These are phyloP conservation scores for Mollisia scopiformis DNA, from an alignment of 2,329 filamentous ascomycete species.

Conservation along the genomic window DNA sequence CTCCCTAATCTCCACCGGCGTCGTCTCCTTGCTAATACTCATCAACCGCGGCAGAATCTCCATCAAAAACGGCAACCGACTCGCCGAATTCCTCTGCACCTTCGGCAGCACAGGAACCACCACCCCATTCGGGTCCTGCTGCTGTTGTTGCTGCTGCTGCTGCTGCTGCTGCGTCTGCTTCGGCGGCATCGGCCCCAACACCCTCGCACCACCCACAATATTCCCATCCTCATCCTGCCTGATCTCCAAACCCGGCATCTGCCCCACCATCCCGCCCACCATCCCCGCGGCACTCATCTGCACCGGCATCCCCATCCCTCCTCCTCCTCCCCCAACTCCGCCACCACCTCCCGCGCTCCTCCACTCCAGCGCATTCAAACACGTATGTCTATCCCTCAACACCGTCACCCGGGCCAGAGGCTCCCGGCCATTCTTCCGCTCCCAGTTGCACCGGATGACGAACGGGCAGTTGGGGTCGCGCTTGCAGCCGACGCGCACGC, in stretches of 20 bases:
- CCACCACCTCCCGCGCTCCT: conserved; percentile 6
- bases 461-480: conserved; percentile 37
- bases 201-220: conserved; percentile 34
- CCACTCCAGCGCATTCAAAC: conserved; percentile 34
- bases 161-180: no score
- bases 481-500: conserved; percentile 39
- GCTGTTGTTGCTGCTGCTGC: no score
- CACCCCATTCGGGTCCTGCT: neutral
- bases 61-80: conserved; percentile 55
- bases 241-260: conserved; percentile 28
- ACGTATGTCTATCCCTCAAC: conserved; percentile 36
- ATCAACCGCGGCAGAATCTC: conserved; percentile 64
- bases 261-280: conserved; percentile 11
- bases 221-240: conserved; percentile 34
- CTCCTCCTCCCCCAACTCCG: conserved; percentile 4
- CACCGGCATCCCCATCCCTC: conserved; percentile 5
- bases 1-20: conserved; percentile 61
- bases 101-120: conserved; percentile 34
- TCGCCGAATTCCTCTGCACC: conserved; percentile 36
- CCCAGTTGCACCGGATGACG: conserved; percentile 39
- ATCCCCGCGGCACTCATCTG: no score
- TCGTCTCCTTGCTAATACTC: conserved; percentile 59
- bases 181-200: conserved; percentile 29
- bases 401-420: conserved; percentile 37
- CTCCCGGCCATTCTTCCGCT: conserved; percentile 33